These are phyloP conservation scores for Volutella citrinella DNA, from an alignment of 2,329 filamentous ascomycete species.

Conservation along the genomic window DNA sequence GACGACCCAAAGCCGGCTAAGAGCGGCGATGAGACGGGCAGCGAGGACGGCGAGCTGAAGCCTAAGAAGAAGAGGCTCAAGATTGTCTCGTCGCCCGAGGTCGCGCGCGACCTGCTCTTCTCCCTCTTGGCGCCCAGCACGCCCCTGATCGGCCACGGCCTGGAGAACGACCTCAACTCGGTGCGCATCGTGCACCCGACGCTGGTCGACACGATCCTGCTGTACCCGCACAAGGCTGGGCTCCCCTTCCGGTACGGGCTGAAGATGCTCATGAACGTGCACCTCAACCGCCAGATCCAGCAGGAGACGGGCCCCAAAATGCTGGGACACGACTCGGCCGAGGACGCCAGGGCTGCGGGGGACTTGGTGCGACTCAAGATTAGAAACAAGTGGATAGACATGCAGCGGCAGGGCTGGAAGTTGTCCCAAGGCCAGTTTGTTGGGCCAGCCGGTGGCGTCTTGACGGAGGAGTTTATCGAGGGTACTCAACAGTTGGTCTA, in stretches of 20 bases:
- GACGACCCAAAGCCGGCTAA: slow-evolving; percentile 22
- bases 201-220: slow-evolving; percentile 79
- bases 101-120: slow-evolving; percentile 76
- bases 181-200: slow-evolving; percentile 80
- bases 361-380: slow-evolving; percentile 76
- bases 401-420: slow-evolving; percentile 67
- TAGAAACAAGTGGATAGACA: slow-evolving; percentile 63
- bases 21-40: slow-evolving; percentile 21
- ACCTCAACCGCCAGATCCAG: slow-evolving; percentile 77
- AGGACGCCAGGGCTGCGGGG: slow-evolving; percentile 86
- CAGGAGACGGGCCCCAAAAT: slow-evolving; percentile 51
- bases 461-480: slow-evolving; percentile 40
- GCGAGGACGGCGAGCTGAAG: slow-evolving; percentile 27
- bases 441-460: slow-evolving; percentile 30
- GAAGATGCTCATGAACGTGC: slow-evolving; percentile 67
- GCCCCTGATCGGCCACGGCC: slow-evolving; percentile 84
- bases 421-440: slow-evolving; percentile 48
- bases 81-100: slow-evolving; percentile 72
- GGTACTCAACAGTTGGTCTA: too few relatives aligned
- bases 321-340: slow-evolving; percentile 82
- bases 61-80: slow-evolving; percentile 48
- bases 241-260: slow-evolving; percentile 76
- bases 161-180: slow-evolving; percentile 93
- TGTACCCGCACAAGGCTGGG: slow-evolving; percentile 76
- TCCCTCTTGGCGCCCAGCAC: slow-evolving; percentile 71